Evolutionary conservation across 805 yeast genomes (phyloP).

Genomic region (Cephaloascus albidus): DNA sequence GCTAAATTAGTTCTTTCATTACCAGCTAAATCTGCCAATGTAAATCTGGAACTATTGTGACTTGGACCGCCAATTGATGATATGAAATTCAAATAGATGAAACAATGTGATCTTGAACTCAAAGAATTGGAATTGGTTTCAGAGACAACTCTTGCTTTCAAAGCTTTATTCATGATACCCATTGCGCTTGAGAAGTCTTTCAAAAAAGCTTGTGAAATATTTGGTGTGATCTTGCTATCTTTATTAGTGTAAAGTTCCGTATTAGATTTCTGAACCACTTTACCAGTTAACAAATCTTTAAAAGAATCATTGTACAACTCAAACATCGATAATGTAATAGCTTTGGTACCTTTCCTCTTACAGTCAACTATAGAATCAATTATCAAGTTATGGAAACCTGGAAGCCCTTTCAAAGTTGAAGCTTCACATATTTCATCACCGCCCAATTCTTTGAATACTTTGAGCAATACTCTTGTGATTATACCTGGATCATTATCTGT

Average conservation of each 20-base stretch:
- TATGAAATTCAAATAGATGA: slow-evolving; percentile 29
- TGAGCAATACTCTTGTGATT: not conserved
- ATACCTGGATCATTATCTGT: slow-evolving; percentile 2
- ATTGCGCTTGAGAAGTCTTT: slow-evolving; percentile 23
- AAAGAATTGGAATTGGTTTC: slow-evolving; percentile 31
- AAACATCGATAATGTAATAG: not conserved
- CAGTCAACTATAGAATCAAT: not conserved
- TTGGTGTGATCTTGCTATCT: not conserved
- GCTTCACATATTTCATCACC: not conserved
- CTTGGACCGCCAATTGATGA: slow-evolving; percentile 13
- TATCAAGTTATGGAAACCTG: not conserved
- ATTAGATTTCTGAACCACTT: not conserved
- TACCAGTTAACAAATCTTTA: not conserved
- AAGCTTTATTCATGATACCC: slow-evolving; percentile 26
- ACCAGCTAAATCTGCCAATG: slow-evolving; percentile 45
- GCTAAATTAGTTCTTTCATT: slow-evolving; percentile 40
- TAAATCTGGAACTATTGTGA: slow-evolving; percentile 24
- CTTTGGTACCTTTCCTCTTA: not conserved
- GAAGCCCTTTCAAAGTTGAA: not conserved
- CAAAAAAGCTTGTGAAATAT: not conserved
- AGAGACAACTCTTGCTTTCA: slow-evolving; percentile 27
- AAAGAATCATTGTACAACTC: not conserved
- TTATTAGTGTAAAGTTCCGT: not conserved
- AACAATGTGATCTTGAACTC: slow-evolving; percentile 46
- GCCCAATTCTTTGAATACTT: not conserved